A percentile compares a stretch with the other conserved stretches of the same genome.
phyloP scores from a whole-genome alignment of 371 early-diverging fungal genomes.

The Apophysomyces elegans region DNA sequence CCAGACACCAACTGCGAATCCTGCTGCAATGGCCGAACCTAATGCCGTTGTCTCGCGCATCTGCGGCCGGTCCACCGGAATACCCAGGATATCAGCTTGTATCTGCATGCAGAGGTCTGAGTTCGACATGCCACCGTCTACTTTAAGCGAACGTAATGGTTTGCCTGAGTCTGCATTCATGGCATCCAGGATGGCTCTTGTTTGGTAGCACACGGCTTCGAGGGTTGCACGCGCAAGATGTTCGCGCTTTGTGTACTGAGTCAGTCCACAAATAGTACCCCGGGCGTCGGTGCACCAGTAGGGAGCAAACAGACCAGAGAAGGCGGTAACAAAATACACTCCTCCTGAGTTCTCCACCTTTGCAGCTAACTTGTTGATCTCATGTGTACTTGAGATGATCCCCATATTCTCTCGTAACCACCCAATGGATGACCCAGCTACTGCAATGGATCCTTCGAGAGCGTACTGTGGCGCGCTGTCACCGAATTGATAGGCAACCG shows the following conservation, averaged over 20 bases:
- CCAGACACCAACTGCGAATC: constrained; percentile 81
- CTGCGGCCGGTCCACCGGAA: constrained; percentile 79
- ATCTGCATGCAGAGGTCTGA: constrained; percentile 90
- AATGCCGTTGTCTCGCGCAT: constrained; percentile 94
- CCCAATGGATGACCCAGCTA: constrained; percentile 90
- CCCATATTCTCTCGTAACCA: constrained; percentile 90
- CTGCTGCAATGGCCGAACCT: constrained; percentile 94
- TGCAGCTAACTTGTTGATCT: constrained; percentile 62
- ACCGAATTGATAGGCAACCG: constrained; percentile 90
- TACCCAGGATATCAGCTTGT: constrained; percentile 86
- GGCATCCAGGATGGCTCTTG: constrained; percentile 87
- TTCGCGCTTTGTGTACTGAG: constrained; percentile 80
- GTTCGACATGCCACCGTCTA: constrained; percentile 94
- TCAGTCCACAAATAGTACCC: constrained; percentile 86
- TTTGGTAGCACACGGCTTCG: constrained; percentile 93
- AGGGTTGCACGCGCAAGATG: constrained; percentile 89
- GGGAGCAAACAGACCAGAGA: constrained; percentile 92
- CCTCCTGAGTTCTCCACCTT: constrained; percentile 78
- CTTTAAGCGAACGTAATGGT: constrained; percentile 71
- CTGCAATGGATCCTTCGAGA: constrained; percentile 92
- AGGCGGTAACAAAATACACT: constrained; percentile 94
- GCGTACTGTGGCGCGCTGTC: constrained; percentile 77
- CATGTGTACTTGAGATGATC: constrained; percentile 69
- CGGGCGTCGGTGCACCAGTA: constrained; percentile 93
- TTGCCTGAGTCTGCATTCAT: constrained; percentile 82